Evolutionary conservation across 1,284 basidiomycete genomes (phyloP).

Genomic region (Ceraceosorus guamensis): DNA sequence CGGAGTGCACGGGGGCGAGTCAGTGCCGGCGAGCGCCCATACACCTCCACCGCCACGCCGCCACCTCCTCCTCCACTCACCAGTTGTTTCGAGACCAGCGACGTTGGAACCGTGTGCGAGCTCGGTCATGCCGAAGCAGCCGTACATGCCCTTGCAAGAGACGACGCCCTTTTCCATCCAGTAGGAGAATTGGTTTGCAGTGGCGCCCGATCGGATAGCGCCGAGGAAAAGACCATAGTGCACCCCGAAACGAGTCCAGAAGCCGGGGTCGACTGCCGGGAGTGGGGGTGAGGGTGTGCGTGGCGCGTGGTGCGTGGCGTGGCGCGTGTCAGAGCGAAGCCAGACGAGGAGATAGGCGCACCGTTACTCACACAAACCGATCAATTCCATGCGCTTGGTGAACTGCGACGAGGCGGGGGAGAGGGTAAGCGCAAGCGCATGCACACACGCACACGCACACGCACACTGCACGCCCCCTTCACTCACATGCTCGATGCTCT

Average conservation of each 20-base stretch:
- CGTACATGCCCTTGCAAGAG: constrained; percentile 55
- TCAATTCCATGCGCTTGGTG: constrained; percentile 54
- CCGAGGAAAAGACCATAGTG: constrained; percentile 56
- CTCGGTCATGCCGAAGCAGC: constrained; percentile 58
- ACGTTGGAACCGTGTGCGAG: constrained; percentile 55
- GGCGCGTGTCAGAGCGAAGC: too few relatives aligned
- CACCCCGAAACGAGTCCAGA: constrained; percentile 57
- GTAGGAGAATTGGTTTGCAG: constrained; percentile 51
- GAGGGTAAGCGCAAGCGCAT: too few relatives aligned
- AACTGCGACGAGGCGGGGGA: too few relatives aligned
- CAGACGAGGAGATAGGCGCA: too few relatives aligned
- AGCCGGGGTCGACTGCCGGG: constrained; percentile 55
- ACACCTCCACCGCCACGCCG: not conserved
- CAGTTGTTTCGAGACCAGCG: constrained; percentile 56
- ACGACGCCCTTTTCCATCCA: constrained; percentile 57
- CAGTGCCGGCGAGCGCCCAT: not conserved
- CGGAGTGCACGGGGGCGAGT: not conserved
- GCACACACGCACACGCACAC: too few relatives aligned
- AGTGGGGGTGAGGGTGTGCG: too few relatives aligned
- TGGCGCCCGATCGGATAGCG: constrained; percentile 36
- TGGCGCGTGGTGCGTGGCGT: too few relatives aligned
- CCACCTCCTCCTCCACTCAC: too few relatives aligned
- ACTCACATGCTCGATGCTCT: constrained; percentile 39
- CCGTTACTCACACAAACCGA: too few relatives aligned
- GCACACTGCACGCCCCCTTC: too few relatives aligned